Conservation (phyloP, 495 filamentous ascomycete species). For the Apodospora peruviana region DNA sequence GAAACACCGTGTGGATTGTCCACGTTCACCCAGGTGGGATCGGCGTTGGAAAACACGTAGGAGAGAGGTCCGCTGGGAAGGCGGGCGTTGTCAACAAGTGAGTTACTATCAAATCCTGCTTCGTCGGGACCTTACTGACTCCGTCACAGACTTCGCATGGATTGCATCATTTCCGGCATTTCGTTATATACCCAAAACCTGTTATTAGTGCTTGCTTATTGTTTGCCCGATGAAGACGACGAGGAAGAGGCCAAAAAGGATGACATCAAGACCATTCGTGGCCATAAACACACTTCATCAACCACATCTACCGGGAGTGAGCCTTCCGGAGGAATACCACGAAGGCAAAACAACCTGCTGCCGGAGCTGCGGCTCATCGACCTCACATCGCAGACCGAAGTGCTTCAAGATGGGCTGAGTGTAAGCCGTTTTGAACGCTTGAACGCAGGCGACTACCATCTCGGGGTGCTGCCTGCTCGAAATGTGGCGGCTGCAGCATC, state of each 20-base stretch:
- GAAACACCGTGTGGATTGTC: constrained; percentile 90
- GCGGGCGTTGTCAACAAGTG: constrained; percentile 89
- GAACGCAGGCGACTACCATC: constrained; percentile 87
- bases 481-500: constrained; percentile 56
- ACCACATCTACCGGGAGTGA: constrained; percentile 42
- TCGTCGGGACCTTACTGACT: constrained; percentile 19
- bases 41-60: constrained; percentile 60
- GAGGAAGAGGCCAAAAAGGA: constrained; percentile 22
- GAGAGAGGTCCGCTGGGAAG: constrained; percentile 66
- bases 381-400: constrained; percentile 68
- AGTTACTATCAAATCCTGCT: constrained; percentile 28
- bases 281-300: constrained; percentile 33
- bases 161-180: constrained; percentile 95
- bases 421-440: constrained; percentile 80
- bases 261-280: constrained; percentile 10
- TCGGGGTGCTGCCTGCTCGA: constrained; percentile 73
- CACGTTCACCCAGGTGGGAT: constrained; percentile 77
- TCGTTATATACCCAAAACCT: constrained; percentile 92
- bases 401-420: constrained; percentile 72
- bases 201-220: constrained; percentile 84
- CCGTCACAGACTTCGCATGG: constrained; percentile 69
- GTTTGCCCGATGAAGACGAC: constrained; percentile 64
- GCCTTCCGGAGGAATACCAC: constrained; percentile 54
- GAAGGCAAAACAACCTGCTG: constrained; percentile 67
- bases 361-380: constrained; percentile 91